Evolutionary conservation across 2,329 filamentous ascomycete species (phyloP), one percentile per base, ranked within the genome.

Genomic region (Ophiostoma ulmi): DNA sequence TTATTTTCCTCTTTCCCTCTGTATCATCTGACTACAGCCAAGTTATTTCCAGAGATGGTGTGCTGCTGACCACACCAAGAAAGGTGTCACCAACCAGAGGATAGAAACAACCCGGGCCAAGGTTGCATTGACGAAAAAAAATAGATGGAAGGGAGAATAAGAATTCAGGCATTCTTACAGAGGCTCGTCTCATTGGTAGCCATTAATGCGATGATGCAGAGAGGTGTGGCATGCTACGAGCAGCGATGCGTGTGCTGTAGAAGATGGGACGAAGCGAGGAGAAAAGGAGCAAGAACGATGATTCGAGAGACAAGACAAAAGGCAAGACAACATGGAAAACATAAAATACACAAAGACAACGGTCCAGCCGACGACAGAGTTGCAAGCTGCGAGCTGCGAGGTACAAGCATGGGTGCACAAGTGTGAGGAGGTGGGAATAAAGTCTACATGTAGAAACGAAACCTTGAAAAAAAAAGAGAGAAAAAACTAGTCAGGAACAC

Each of bases 401-500:
- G 44, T 48, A 20, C 44, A 48, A 48, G 6, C 44, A 48, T 3
- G 8, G 38, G 11, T 7, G 44, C 44, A 48, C 44, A 48, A 48
- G 44, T 48, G 38, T 39, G 52, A 58, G n/a, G 52, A 26, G 52
- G 52, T 58, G 52, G 52, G 20, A 22, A 63, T 26, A 58, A 58
- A 22, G 10, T 13, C 39, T 44, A n/a, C n/a, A n/a, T n/a, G n/a
- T n/a, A 17, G n/a, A 26, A n/a, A 31, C 31, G 31, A 31, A 31
- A 3, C 31, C 31, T n/a, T n/a, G 48, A 22, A 58, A 22, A 5
- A 58, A 17, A 22, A 58, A 22, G n/a, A 58, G 31, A 31, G 3
- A 20, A 36, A 63, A 17, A 35, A 20, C 22, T 65, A 65, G 63
- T 65, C 63, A 65, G 63, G 63, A 39, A 65, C 63, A 65, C 13